Base-by-base conservation (phyloP, 1,284 basidiomycete species). In the Chiua sp. region DNA sequence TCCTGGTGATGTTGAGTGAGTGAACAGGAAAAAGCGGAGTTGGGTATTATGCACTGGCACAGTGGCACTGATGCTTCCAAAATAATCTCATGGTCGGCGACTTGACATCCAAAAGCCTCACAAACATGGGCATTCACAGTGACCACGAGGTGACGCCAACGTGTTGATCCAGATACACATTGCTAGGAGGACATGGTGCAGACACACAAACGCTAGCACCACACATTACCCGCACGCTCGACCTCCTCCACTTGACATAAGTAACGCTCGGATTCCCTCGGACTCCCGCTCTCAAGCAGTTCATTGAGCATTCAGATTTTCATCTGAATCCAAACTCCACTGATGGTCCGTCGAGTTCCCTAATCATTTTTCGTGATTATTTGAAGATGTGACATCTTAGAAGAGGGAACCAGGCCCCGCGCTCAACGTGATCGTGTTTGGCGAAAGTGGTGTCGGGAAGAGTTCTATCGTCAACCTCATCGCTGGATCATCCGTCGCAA, bases 401-500 rank as follows among this genome's bases (percentile, higher is more conserved):
- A 68, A 67, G 59, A 30, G 47, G 42, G 53, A 56, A 46, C 30
- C 53, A 15, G 46, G 26, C n/a, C 56, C 56, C 7, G 60, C 53
- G 30, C 56, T 55, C 39, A 75, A 76, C 53, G 70, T 76, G 33
- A 35, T 75, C 57, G 47, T 75, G 37, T 76, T 69, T 51, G 73
- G 75, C 47, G 75, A 76, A 62, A 60, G 57, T 44, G 72, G 72
- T 51, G 63, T 71, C 18, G 75, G 75, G 28, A 76, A 76, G 47
- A 73, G 73, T 47, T 76, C 75, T 7, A 51, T 76, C 37, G 48
- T 73, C 55, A 73, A 76, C 51, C 68, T 76, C 20, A 23, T 72
- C 49, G 48, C 57, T 33, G 72, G 71, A 39, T 63, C 63, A 33
- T 51, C 57, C 35, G 55, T 60, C 22, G 74, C 73, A 49, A 56